Conservation (phyloP, 2,329 filamentous ascomycete genomes). For the Penicillium aurantiogriseum region DNA sequence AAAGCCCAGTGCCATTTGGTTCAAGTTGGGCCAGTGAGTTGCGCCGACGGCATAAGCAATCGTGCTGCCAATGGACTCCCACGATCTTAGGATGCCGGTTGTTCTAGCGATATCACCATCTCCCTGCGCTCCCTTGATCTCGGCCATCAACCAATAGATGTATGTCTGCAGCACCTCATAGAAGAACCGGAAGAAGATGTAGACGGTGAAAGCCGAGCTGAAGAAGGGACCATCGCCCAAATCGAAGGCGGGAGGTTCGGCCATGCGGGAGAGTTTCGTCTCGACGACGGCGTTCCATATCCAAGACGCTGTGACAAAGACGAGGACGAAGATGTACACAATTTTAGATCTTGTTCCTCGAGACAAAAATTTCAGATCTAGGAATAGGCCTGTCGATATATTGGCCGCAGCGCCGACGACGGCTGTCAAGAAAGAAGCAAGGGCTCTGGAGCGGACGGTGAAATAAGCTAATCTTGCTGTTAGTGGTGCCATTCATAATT, state of each 20-base stretch:
- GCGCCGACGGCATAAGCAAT: constrained; percentile 34
- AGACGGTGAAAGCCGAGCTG: constrained; percentile 46
- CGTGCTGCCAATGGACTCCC: constrained; percentile 35
- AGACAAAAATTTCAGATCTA: constrained; percentile 44
- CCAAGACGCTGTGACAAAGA: constrained; percentile 46
- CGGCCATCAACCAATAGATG: constrained; percentile 52
- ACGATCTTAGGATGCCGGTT: constrained; percentile 33
- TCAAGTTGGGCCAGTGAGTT: constrained; percentile 30
- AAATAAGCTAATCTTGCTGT: constrained; percentile 42
- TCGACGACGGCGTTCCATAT: constrained; percentile 52
- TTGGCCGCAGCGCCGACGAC: constrained; percentile 48
- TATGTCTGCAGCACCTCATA: constrained; percentile 55
- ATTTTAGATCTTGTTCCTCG: constrained; percentile 45
- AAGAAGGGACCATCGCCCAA: constrained; percentile 23
- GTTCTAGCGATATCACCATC: constrained; percentile 34
- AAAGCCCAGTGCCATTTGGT: constrained; percentile 35
- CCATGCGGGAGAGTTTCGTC: constrained; percentile 48
- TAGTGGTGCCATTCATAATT: not conserved
- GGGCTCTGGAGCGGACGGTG: constrained; percentile 49
- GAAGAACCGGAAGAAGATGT: constrained; percentile 52
- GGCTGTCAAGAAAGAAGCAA: constrained; percentile 46
- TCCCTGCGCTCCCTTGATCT: constrained; percentile 25
- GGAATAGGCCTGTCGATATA: constrained; percentile 11
- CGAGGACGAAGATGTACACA: constrained; percentile 45
- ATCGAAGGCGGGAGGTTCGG: constrained; percentile 44